These are phyloP conservation scores for Onygena corvina DNA, from an alignment of 2,329 filamentous ascomycete genomes.

Conservation along the genomic window DNA sequence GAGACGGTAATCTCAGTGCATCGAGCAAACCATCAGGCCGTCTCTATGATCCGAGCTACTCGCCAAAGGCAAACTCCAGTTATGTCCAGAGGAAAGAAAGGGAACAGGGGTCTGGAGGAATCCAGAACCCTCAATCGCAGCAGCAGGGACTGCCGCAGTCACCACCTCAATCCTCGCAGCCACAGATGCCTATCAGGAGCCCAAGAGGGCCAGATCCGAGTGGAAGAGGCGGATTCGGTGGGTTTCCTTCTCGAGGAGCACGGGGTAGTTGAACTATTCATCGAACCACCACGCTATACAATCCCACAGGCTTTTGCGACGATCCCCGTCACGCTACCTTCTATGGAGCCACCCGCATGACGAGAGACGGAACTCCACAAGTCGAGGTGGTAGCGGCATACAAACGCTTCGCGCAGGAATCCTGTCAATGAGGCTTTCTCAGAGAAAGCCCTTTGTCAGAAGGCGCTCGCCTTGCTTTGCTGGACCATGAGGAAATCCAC, in stretches of 20 bases:
- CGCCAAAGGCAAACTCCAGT: constrained; percentile 49
- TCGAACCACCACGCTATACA: background rate
- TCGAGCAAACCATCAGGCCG: constrained; percentile 35
- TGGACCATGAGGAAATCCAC: too few relatives aligned
- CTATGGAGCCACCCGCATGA: too few relatives aligned
- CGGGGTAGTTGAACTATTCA: background rate
- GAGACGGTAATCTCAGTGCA: constrained; percentile 30
- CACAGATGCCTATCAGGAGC: constrained; percentile 54
- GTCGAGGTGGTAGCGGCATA: too few relatives aligned
- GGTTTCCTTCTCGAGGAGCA: constrained; percentile 53
- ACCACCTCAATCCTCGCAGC: constrained; percentile 21
- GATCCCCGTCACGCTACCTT: too few relatives aligned
- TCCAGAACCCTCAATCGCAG: background rate
- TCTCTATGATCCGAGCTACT: constrained; percentile 68
- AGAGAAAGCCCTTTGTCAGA: too few relatives aligned
- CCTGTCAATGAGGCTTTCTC: too few relatives aligned
- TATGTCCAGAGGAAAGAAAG: constrained; percentile 36
- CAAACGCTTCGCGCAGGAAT: too few relatives aligned
- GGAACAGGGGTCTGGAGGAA: constrained; percentile 9
- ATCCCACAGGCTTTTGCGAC: background rate
- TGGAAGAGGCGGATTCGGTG: constrained; percentile 60
- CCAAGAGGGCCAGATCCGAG: constrained; percentile 68
- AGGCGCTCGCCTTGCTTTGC: too few relatives aligned
- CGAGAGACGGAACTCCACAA: too few relatives aligned
- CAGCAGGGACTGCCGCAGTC: constrained; percentile 9